These are phyloP conservation scores for Eleusine coracana DNA, from an alignment of 176 grass and related monocot species.

Conservation along the genomic window DNA sequence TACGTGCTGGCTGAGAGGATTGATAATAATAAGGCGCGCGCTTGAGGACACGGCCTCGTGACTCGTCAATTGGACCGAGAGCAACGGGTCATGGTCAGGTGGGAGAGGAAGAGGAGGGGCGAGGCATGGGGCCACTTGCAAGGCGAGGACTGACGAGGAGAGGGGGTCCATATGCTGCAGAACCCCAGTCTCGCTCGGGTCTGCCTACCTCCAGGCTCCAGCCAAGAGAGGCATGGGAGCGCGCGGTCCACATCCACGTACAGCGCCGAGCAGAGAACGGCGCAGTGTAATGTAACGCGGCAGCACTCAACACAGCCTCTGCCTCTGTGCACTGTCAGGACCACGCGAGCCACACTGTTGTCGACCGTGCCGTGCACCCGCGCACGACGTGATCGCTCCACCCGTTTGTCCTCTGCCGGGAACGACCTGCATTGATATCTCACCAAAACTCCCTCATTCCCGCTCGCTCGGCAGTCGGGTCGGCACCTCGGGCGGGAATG, in stretches of 20 bases:
- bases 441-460: no score
- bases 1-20: not conserved
- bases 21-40: not conserved
- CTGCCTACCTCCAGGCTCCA: no score
- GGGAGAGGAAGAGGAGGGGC: not conserved
- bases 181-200: not conserved
- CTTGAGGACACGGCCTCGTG: conserved; percentile 14
- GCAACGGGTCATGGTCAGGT: not conserved
- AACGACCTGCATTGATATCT: no score
- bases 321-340: no score
- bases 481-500: no score
- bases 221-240: not conserved
- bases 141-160: no score
- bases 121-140: no score
- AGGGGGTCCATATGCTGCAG: no score
- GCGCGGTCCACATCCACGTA: not conserved
- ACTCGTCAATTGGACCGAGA: not conserved
- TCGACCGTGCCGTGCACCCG: no score
- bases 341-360: no score
- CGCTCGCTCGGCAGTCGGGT: no score
- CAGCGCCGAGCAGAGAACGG: not conserved
- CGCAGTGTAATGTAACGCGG: not conserved
- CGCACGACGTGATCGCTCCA: not conserved
- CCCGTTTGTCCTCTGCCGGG: conserved; percentile 30
- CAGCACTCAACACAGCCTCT: not conserved